These are phyloP conservation scores for Debaryomyces nepalensis DNA, from an alignment of 1,139 yeast species.

Conservation along the genomic window DNA sequence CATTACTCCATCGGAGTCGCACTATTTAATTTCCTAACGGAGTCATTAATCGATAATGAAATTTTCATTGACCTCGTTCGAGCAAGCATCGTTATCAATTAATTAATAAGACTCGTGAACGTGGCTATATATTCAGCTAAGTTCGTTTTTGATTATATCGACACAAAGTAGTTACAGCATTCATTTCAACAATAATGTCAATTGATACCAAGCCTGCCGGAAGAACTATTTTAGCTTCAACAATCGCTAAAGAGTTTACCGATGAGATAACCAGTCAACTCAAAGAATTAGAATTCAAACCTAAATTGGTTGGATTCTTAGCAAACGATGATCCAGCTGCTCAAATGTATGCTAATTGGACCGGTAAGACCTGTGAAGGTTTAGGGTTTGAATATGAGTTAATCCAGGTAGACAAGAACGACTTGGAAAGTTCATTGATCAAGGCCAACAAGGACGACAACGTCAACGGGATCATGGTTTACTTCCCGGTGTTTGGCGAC, in stretches of 20 bases:
- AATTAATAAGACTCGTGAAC: slow-evolving; percentile 9
- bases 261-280: slow-evolving; percentile 73
- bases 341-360: slow-evolving; percentile 93
- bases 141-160: neutral
- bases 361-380: slow-evolving; percentile 84
- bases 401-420: slow-evolving; percentile 74
- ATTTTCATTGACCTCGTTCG: slow-evolving; percentile 7
- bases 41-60: slow-evolving; percentile 10
- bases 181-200: slow-evolving; percentile 12
- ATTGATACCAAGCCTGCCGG: slow-evolving; percentile 54
- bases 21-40: slow-evolving; percentile 7
- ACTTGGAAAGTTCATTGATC: slow-evolving; percentile 79
- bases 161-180: slow-evolving; percentile 1
- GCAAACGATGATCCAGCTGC: slow-evolving; percentile 97
- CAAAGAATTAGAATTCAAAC: slow-evolving; percentile 53
- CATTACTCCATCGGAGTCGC: slow-evolving; percentile 8
- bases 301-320: slow-evolving; percentile 84
- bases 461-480: slow-evolving; percentile 95
- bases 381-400: slow-evolving; percentile 86
- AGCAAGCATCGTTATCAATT: slow-evolving; percentile 1
- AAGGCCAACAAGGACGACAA: slow-evolving; percentile 77
- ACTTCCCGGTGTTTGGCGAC: slow-evolving; percentile 96
- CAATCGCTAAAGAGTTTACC: slow-evolving; percentile 79
- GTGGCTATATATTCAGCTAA: slow-evolving; percentile 3
- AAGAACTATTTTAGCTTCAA: slow-evolving; percentile 83